Evolutionary conservation across 108 stramenopile genomes (phyloP).

Genomic region (Skeletonema tropicum): DNA sequence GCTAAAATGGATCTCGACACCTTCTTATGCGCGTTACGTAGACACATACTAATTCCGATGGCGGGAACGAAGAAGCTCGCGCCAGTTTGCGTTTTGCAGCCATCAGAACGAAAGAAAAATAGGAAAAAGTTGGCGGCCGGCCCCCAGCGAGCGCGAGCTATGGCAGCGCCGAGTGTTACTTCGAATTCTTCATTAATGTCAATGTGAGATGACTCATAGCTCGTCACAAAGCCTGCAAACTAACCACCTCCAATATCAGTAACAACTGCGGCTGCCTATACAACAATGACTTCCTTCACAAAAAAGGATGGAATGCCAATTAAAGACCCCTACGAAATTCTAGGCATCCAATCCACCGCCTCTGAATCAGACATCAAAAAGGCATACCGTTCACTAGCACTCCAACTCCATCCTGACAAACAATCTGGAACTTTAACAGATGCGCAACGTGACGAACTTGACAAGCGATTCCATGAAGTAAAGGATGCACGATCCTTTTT

Average conservation of each 20-base stretch:
- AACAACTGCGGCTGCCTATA: no score
- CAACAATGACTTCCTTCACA: constrained; percentile 15
- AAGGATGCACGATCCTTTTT: constrained; percentile 69
- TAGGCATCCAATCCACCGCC: constrained; percentile 57
- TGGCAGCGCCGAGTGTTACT: no score
- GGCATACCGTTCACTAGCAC: constrained; percentile 71
- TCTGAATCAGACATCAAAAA: constrained; percentile 78
- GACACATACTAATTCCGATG: no score
- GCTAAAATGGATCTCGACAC: no score
- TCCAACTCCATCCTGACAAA: constrained; percentile 94
- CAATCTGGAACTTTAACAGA: constrained; percentile 56
- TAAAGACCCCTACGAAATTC: constrained; percentile 66
- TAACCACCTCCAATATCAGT: background rate
- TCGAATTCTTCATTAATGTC: no score
- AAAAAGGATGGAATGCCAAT: constrained; percentile 60
- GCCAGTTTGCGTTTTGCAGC: background rate
- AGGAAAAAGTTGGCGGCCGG: no score
- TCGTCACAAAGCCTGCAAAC: no score
- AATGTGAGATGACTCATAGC: no score
- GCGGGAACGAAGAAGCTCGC: background rate
- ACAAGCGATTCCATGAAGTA: constrained; percentile 61
- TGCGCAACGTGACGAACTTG: constrained; percentile 29
- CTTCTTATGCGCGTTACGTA: no score
- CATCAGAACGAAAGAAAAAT: no score
- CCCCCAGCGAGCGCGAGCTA: no score